Percentiles rank a stretch among this genome's conserved stretches.
Evolutionary conservation across 2,329 filamentous ascomycete genomes (phyloP).

Genomic region (Calonectria ilicicola): DNA sequence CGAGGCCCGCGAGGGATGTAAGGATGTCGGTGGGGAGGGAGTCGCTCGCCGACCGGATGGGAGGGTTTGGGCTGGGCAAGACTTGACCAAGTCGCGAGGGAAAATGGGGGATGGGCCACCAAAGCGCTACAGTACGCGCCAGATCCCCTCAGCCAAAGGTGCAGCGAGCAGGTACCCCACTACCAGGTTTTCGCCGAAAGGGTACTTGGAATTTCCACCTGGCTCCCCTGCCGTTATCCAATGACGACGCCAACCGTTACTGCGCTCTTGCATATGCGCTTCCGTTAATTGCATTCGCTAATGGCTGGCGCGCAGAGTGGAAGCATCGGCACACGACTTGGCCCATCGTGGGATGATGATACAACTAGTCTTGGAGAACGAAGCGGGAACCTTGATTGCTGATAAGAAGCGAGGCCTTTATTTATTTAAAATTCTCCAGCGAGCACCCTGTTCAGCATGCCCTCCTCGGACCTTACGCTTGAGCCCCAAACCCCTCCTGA

Average conservation of each 20-base stretch:
- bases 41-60: slow-evolving; percentile 9
- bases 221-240: slow-evolving; percentile 14
- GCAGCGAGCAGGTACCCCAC: slow-evolving; percentile 11
- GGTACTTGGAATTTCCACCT: background rate
- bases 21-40: slow-evolving; percentile 22
- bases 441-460: background rate
- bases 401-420: background rate
- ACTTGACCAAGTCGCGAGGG: slow-evolving; percentile 26
- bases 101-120: slow-evolving; percentile 22
- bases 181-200: background rate
- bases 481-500: background rate
- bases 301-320: background rate
- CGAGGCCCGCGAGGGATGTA: slow-evolving; percentile 13
- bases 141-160: background rate
- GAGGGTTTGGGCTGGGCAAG: slow-evolving; percentile 21
- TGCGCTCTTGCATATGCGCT: slow-evolving; percentile 12
- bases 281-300: slow-evolving; percentile 26
- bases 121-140: slow-evolving; percentile 18
- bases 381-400: background rate
- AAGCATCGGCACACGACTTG: background rate
- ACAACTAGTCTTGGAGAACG: background rate
- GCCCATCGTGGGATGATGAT: background rate
- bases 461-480: background rate
- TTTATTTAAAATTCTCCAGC: background rate
- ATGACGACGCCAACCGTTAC: slow-evolving; percentile 19